phyloP scores from a whole-genome alignment of 1,139 yeast species.

The Arxiozyma telluris region DNA sequence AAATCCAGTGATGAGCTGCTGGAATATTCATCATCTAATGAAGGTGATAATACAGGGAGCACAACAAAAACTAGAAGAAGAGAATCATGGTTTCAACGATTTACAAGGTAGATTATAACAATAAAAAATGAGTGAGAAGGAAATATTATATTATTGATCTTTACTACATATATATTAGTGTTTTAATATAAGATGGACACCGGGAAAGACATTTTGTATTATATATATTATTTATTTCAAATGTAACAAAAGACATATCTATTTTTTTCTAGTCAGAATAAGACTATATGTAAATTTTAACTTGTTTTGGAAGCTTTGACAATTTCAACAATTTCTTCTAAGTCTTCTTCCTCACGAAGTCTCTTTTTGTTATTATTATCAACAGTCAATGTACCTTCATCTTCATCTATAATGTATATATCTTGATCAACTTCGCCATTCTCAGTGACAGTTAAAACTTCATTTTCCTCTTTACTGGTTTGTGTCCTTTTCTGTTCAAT shows the following conservation, averaged over 20 bases:
- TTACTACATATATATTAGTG: not conserved
- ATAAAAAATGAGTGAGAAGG: not conserved
- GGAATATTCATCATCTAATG: constrained; percentile 5
- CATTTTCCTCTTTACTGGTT: not conserved
- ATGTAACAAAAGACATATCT: not conserved
- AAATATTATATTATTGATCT: too few relatives aligned
- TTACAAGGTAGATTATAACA: constrained; percentile 19
- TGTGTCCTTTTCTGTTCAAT: not conserved
- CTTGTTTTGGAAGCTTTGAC: not conserved
- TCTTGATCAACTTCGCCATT: constrained; percentile 10
- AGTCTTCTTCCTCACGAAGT: not conserved
- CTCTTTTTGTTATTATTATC: not conserved
- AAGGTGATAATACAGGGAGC: constrained; percentile 15
- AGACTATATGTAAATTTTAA: not conserved
- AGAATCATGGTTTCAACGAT: constrained; percentile 28
- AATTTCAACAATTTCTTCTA: constrained; percentile 1
- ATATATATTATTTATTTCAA: not conserved
- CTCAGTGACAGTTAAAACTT: not conserved
- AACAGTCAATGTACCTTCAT: not conserved
- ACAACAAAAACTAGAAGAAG: constrained; percentile 21
- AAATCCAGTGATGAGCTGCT: constrained; percentile 15
- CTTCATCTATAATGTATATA: constrained; percentile 10
- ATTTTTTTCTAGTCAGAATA: not conserved
- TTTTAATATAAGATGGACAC: not conserved
- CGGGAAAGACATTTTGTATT: not conserved